A percentile compares a stretch with the other conserved stretches of the same genome.
Conservation (phyloP, 2,329 filamentous ascomycete species). For the Juglanconis oblonga region DNA sequence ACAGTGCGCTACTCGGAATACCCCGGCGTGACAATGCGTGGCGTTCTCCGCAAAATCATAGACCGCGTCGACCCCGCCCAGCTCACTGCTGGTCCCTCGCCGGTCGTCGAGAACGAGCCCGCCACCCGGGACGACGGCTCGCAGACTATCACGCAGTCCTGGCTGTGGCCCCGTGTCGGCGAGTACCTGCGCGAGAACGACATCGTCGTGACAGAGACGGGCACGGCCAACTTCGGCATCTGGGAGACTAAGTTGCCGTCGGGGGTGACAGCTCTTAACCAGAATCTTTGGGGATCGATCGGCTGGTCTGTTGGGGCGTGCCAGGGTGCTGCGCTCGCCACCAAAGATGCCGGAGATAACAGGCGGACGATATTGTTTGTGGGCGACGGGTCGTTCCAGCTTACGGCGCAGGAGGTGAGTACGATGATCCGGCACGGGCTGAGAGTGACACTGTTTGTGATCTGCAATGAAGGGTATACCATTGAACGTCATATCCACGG, state of each 20-base stretch:
- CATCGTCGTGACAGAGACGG: constrained; percentile 81
- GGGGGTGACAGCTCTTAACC: constrained; percentile 67
- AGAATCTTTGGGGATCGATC: constrained; percentile 30
- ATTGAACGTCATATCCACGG: constrained; percentile 38
- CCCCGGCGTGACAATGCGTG: constrained; percentile 72
- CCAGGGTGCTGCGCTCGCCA: constrained; percentile 25
- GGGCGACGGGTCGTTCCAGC: constrained; percentile 35
- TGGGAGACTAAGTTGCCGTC: constrained; percentile 79
- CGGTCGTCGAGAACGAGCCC: constrained; percentile 52
- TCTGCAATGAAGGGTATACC: constrained; percentile 37
- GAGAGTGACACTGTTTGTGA: constrained; percentile 30
- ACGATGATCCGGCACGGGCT: constrained; percentile 33
- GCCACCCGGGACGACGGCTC: constrained; percentile 36
- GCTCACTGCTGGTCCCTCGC: constrained; percentile 54
- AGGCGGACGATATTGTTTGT: constrained; percentile 29
- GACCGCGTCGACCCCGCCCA: constrained; percentile 54
- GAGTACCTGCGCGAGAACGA: constrained; percentile 71
- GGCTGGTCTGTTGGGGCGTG: constrained; percentile 27
- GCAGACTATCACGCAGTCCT: constrained; percentile 61
- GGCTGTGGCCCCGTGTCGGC: constrained; percentile 75
- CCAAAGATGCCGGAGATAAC: constrained; percentile 13
- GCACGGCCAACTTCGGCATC: constrained; percentile 84
- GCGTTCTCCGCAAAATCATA: constrained; percentile 70
- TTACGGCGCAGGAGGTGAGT: constrained; percentile 34
- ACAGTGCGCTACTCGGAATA: constrained; percentile 77